Percentiles rank a stretch among this genome's conserved stretches.
These are phyloP conservation scores for Puya raimondii DNA, from an alignment of 176 grass and related monocot species.

Conservation along the genomic window DNA sequence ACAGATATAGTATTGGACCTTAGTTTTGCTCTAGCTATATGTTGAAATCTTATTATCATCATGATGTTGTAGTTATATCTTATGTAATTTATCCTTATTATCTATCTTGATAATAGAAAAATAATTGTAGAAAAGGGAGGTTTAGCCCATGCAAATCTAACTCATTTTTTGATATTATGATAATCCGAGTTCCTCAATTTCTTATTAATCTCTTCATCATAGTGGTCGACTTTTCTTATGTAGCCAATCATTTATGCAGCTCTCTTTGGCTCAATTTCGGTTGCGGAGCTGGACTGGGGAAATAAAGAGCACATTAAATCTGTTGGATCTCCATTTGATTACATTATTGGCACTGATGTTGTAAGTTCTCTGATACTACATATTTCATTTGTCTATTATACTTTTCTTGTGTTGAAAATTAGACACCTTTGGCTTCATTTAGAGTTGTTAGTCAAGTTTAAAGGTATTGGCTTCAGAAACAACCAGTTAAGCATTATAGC, in stretches of 20 bases:
- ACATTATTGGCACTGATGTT: slow-evolving; percentile 88
- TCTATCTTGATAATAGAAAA: slow-evolving; percentile 39
- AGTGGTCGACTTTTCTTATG: too few relatives aligned
- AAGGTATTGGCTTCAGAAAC: not conserved
- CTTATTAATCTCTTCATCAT: too few relatives aligned
- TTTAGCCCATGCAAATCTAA: slow-evolving; percentile 36
- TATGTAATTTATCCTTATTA: not conserved
- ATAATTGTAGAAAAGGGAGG: slow-evolving; percentile 85
- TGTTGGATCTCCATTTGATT: slow-evolving; percentile 84
- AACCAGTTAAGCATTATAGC: not conserved
- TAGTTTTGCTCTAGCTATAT: too few relatives aligned
- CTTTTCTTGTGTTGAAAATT: not conserved
- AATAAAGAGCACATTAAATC: slow-evolving; percentile 69
- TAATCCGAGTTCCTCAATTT: too few relatives aligned
- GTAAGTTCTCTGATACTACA: slow-evolving; percentile 37
- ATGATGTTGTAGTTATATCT: not conserved
- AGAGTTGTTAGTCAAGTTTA: not conserved
- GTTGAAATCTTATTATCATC: too few relatives aligned
- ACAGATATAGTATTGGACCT: too few relatives aligned
- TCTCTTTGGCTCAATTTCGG: slow-evolving; percentile 49
- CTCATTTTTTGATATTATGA: too few relatives aligned
- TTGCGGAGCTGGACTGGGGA: slow-evolving; percentile 85
- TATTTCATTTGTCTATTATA: not conserved
- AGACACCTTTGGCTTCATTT: not conserved
- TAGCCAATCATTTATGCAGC: slow-evolving; percentile 19